These are phyloP conservation scores for Leccinum subfulvum DNA, from an alignment of 1,284 basidiomycete species.

Conservation along the genomic window DNA sequence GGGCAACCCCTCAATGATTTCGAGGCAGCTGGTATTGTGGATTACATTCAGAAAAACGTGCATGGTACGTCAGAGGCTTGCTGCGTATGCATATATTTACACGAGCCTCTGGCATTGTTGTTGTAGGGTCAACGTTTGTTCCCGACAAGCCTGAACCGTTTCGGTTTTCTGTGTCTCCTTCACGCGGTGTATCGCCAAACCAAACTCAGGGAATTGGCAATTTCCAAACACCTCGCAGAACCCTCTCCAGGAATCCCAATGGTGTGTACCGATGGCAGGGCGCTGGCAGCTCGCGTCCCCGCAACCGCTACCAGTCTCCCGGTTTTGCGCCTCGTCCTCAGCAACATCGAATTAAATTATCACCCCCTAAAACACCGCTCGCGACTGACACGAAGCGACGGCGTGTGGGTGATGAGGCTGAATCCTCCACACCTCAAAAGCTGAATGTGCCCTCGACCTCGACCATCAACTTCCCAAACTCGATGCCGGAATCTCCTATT, in stretches of 20 bases:
- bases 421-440: conserved; percentile 35
- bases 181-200: conserved; percentile 43
- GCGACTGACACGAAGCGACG: conserved; percentile 58
- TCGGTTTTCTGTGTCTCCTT: conserved; percentile 54
- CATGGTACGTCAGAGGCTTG: conserved; percentile 32
- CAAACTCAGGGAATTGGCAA: conserved; percentile 17
- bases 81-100: conserved; percentile 15
- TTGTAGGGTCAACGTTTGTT: conserved; percentile 29
- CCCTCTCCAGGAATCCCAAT: conserved; percentile 67
- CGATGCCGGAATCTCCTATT: conserved; percentile 15
- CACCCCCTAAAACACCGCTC: conserved; percentile 38
- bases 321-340: conserved; percentile 53
- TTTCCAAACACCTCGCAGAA: conserved; percentile 43
- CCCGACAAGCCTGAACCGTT: conserved; percentile 49
- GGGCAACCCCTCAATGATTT: conserved; percentile 47
- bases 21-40: conserved; percentile 55
- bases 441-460: conserved; percentile 28
- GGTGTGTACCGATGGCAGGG: conserved; percentile 68
- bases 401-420: conserved; percentile 49
- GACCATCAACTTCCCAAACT: conserved; percentile 19
- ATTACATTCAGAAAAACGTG: conserved; percentile 46
- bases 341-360: conserved; percentile 39
- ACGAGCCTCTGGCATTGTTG: conserved; percentile 10
- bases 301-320: conserved; percentile 67
- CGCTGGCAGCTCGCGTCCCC: conserved; percentile 61